These are phyloP conservation scores for Odonthalia washingtoniensis DNA, from an alignment of 31 red algal species.

Conservation along the genomic window DNA sequence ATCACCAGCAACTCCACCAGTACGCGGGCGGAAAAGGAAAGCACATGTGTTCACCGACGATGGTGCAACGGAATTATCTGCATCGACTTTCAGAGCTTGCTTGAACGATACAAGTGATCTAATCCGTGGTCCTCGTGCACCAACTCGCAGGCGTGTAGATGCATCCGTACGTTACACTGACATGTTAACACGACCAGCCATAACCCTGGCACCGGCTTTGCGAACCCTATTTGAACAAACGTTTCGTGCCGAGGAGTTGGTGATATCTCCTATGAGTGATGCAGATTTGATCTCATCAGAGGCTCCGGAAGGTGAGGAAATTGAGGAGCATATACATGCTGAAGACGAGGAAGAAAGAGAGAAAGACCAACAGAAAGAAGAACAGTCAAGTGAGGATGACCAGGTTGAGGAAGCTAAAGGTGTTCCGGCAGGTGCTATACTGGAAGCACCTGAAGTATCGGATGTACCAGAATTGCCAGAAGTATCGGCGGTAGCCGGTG, in stretches of 20 bases:
- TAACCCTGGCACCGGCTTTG: constrained; percentile 56
- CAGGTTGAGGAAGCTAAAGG: no score
- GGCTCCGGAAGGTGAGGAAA: no score
- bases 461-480: no score
- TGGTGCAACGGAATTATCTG: constrained; percentile 53
- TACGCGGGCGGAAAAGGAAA: constrained; percentile 44
- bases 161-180: constrained; percentile 40
- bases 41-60: constrained; percentile 37
- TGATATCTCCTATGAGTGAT: constrained; percentile 59
- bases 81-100: constrained; percentile 39
- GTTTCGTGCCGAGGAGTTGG: constrained; percentile 43
- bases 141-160: constrained; percentile 13
- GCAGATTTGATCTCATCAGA: constrained; percentile 16
- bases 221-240: constrained; percentile 36
- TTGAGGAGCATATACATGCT: no score
- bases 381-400: no score
- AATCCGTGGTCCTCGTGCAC: constrained; percentile 23
- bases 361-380: no score
- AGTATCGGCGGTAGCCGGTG: no score
- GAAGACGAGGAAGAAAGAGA: no score
- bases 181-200: constrained; percentile 45
- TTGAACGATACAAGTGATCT: constrained; percentile 63
- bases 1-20: not conserved
- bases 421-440: no score
- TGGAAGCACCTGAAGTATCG: no score